phyloP scores from a whole-genome alignment of 2,329 filamentous ascomycete genomes.

The Cryphonectria carpinicola region DNA sequence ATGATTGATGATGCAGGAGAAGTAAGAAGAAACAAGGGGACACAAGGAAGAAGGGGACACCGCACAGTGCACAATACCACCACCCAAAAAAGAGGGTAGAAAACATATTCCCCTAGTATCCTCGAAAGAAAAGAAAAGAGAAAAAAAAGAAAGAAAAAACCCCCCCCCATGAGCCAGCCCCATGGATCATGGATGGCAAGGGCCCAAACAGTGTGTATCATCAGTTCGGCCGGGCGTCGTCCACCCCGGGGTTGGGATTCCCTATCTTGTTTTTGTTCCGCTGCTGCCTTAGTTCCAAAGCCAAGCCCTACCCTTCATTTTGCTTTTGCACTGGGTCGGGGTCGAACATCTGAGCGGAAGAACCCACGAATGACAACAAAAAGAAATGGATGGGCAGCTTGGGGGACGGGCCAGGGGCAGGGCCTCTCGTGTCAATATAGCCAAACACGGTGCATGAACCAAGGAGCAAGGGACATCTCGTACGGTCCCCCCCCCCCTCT shows the following conservation, averaged over 20 bases:
- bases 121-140: background rate
- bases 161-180: background rate
- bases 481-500: background rate
- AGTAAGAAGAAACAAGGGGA: background rate
- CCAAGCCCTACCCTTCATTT: background rate
- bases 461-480: background rate
- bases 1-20: background rate
- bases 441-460: slow-evolving; percentile 11
- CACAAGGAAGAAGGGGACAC: background rate
- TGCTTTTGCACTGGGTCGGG: background rate
- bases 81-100: background rate
- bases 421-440: background rate
- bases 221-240: background rate
- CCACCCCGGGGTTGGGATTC: background rate
- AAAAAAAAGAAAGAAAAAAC: background rate
- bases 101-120: background rate
- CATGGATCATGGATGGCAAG: background rate
- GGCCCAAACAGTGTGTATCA: background rate
- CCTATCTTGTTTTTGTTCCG: background rate
- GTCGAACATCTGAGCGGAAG: background rate
- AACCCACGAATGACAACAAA: background rate
- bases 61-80: too few relatives aligned
- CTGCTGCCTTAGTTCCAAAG: background rate
- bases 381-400: background rate
- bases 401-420: background rate